phyloP scores from a whole-genome alignment of 257 asterid genomes.

The Orobanche coerulescens region DNA sequence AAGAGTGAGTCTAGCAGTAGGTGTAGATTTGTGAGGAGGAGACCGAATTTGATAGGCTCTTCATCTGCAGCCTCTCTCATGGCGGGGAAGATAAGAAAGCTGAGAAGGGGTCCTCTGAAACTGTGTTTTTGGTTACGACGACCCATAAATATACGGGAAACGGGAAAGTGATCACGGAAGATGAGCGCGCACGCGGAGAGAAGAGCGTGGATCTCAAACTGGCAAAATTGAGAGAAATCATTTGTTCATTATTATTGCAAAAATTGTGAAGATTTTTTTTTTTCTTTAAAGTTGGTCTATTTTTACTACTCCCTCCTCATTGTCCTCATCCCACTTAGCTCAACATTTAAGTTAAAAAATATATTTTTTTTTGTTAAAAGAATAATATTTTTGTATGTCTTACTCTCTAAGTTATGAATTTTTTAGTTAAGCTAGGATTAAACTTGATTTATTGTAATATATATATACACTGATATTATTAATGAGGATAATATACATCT shows the following conservation, averaged over 20 bases:
- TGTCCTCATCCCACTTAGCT: too few relatives aligned
- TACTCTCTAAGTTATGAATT: too few relatives aligned
- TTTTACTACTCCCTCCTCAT: too few relatives aligned
- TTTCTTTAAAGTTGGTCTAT: too few relatives aligned
- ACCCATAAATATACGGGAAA: slow-evolving; percentile 23
- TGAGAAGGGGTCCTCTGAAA: neutral
- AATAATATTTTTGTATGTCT: too few relatives aligned
- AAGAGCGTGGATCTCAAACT: slow-evolving; percentile 24
- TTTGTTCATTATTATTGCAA: neutral
- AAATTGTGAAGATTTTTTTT: too few relatives aligned
- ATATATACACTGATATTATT: too few relatives aligned
- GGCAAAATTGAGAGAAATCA: neutral
- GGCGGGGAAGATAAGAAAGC: slow-evolving; percentile 16
- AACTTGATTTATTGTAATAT: too few relatives aligned
- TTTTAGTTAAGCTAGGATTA: too few relatives aligned
- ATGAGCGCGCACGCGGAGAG: slow-evolving; percentile 1
- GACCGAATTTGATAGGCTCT: slow-evolving; percentile 15
- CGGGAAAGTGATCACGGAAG: slow-evolving; percentile 7
- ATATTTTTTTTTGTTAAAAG: too few relatives aligned
- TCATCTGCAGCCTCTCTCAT: slow-evolving; percentile 43
- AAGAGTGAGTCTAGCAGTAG: slow-evolving; percentile 38
- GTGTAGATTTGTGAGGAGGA: slow-evolving; percentile 9
- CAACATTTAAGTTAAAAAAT: too few relatives aligned
- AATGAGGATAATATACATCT: too few relatives aligned
- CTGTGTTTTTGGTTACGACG: slow-evolving; percentile 7